A percentile compares a stretch with the other conserved stretches of the same genome.
These are phyloP conservation scores for Chrysosporium keratinophilum DNA, from an alignment of 2,329 filamentous ascomycete species.

Conservation along the genomic window DNA sequence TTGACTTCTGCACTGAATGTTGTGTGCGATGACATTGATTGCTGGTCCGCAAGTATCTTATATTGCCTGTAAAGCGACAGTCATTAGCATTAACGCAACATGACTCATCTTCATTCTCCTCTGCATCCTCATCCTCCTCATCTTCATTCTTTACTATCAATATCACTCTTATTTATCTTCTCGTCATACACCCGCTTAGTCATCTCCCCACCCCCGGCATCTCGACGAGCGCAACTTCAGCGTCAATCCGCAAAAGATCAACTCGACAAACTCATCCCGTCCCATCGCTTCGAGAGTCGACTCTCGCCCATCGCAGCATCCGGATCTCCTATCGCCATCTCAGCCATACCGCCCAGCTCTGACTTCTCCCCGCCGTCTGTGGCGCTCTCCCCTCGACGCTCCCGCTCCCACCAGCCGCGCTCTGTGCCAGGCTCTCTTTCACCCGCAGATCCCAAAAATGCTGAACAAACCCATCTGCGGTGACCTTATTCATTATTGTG, in stretches of 20 bases:
- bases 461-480: slow-evolving; percentile 22
- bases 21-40: too few species aligned
- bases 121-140: too few species aligned
- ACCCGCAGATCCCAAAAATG: slow-evolving; percentile 24
- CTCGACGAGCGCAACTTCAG: too few species aligned
- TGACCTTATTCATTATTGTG: slow-evolving; percentile 23
- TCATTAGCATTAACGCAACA: too few species aligned
- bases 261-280: neutral
- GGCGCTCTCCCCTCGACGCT: neutral
- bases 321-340: neutral
- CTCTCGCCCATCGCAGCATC: neutral
- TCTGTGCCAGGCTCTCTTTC: slow-evolving; percentile 15
- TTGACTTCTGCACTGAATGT: neutral
- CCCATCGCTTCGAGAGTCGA: neutral
- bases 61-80: neutral
- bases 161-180: too few species aligned
- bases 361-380: neutral
- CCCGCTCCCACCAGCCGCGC: neutral
- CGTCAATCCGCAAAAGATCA: too few species aligned
- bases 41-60: neutral
- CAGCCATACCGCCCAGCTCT: neutral
- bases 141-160: too few species aligned
- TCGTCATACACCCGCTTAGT: too few species aligned
- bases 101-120: too few species aligned
- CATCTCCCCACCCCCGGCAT: too few species aligned